Conservation (phyloP, 768 basidiomycete species). For the Suillus decipiens region DNA sequence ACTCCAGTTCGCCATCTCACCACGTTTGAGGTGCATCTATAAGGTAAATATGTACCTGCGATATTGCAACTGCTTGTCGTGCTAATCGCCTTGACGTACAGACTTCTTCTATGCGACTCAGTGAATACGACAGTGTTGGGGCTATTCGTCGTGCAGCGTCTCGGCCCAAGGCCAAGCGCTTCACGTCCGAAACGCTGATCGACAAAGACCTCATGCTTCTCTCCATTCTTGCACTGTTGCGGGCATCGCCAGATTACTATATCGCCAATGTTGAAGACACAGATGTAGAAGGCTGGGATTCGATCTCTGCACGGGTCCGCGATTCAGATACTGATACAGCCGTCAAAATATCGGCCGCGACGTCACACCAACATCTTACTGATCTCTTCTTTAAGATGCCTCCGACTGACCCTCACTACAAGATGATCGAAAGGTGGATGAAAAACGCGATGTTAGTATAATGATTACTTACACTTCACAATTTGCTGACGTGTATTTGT, state of each 20-base stretch:
- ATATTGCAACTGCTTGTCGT: background rate
- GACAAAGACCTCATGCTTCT: slow-evolving; percentile 74
- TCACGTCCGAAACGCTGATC: slow-evolving; percentile 56
- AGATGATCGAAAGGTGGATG: slow-evolving; percentile 44
- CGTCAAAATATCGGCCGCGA: slow-evolving; percentile 62
- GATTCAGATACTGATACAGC: slow-evolving; percentile 62
- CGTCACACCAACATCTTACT: slow-evolving; percentile 47
- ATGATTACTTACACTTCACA: background rate
- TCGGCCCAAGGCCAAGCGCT: slow-evolving; percentile 64
- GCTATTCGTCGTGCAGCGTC: slow-evolving; percentile 51
- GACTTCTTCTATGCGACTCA: slow-evolving; percentile 53
- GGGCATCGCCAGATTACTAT: slow-evolving; percentile 56
- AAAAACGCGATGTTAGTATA: slow-evolving; percentile 47
- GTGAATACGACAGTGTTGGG: slow-evolving; percentile 62
- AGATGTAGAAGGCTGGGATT: slow-evolving; percentile 38
- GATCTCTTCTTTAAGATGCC: slow-evolving; percentile 46
- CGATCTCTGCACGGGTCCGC: slow-evolving; percentile 55
- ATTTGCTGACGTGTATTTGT: slow-evolving; percentile 4
- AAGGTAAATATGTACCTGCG: slow-evolving; percentile 41
- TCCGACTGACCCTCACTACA: slow-evolving; percentile 39
- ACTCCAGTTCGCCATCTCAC: slow-evolving; percentile 45
- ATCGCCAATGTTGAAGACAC: slow-evolving; percentile 42
- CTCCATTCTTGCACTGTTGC: slow-evolving; percentile 70
- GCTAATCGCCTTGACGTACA: slow-evolving; percentile 24
- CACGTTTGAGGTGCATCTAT: slow-evolving; percentile 56